Evolutionary conservation across 768 basidiomycete genomes (phyloP), one percentile per base, ranked within the genome.

Genomic region (Leccinum boreale): DNA sequence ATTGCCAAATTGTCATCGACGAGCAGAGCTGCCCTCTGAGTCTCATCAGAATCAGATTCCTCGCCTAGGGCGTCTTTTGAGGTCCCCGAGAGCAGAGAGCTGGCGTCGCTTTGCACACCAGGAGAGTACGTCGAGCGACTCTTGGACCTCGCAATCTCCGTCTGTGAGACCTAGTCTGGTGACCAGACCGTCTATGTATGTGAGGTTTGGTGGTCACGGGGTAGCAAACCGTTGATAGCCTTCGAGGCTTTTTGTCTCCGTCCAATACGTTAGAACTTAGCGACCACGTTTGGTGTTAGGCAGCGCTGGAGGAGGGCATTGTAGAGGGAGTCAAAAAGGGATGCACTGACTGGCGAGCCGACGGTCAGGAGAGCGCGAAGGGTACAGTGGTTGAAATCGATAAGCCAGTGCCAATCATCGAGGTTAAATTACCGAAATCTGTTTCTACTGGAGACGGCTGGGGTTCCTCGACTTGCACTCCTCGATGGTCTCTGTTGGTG

Each of bases 121-220:
- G 36, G 81, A 75, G 29, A 86, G 67, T 4, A 74, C 61, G 4
- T 72, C 64, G 21, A 85, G 76, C 1, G 78, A 74, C 15, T 67
- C 67, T 36, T 77, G 71, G 2, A 92, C 78, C 65, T 94, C 91
- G 4, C 72, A 62, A 63, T 93, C 90, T 42, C 92, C 85, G 26
- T 78, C 73, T 4, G 83, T 81, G 56, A 94, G 79, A 0, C 83
- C 83, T 0, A 70, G 26, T 26, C 26, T 60, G 55, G 96, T 83
- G 47, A 93, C 26, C 26, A 28, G 26, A 28, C 26, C 76, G 28
- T 72, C 68, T 26, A 76, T 66, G 69, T 91, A 93, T 0, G 90
- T 92, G 26, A 26, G 26, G 7, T 26, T 26, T 26, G 26, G 26
- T 26, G 26, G 26, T 26, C 26, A 26, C 26, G 26, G 26, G 26